Evolutionary conservation across 345 rosid species (phyloP), one percentile per base, ranked within the genome.

Genomic region (Raphanus raphanistrum): DNA sequence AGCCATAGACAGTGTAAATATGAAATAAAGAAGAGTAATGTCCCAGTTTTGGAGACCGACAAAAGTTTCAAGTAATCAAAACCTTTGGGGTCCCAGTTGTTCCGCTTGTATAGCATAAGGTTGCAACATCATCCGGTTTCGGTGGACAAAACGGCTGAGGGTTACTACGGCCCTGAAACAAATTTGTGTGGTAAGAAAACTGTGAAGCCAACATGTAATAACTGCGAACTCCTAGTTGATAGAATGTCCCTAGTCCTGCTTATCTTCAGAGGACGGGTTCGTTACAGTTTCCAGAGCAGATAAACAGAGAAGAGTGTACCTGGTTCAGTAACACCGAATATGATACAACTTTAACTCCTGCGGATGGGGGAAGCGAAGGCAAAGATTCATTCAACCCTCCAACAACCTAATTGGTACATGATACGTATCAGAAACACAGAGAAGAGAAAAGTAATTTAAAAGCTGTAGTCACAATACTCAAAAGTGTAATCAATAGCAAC

Each of bases 21-120:
- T 58, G 76, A 33, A 65, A 54, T 4, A 62, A 31, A 79, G 12
- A 63, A 48, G 25, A 62, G n/a, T 13, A 54, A 11, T 43, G 59
- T 59, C 36, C 10, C 28, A 54, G 12, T 16, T 73, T 60, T 54
- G 8, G 27, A 72, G 48, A 67, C 21, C 55, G 21, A 76, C 27
- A 32, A 15, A 21, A 35, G 25, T 43, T 66, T 32, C 43, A 66
- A 69, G 52, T 63, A 70, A 71, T 70, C 0, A 62, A 41, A 84
- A 94, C 98, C 98, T 94, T 94, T 68, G 98, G 98, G 50, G 90
- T 90, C 67, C 98, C 98, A 52, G 98, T 94, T 71, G 98, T 94
- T 72, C 98, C 98, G 76, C 98, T 94, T 8, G 98, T 94, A 77
- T 94, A 94, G 88, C 98, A 94, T 80, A 94, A 85, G 16, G 98